Evolutionary conservation across 768 basidiomycete species (phyloP).

Genomic region (Sporobolomyces pararoseus): DNA sequence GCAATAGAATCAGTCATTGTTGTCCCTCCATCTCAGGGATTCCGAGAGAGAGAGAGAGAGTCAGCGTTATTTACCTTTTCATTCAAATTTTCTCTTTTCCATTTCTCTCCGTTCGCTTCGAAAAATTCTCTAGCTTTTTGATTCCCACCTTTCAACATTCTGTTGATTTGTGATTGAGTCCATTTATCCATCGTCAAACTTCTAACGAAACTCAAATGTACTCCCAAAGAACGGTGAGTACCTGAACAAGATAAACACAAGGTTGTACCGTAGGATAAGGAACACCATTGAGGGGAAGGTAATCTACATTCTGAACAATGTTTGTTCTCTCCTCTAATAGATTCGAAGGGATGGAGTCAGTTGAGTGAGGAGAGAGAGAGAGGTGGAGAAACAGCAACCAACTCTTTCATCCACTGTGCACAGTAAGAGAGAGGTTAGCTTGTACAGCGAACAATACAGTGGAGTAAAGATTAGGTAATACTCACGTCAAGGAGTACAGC

Average conservation of each 20-base stretch:
- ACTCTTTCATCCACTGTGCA: constrained; percentile 39
- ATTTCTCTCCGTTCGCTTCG: constrained; percentile 65
- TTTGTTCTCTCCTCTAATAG: constrained; percentile 39
- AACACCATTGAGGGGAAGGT: constrained; percentile 31
- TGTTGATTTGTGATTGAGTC: constrained; percentile 46
- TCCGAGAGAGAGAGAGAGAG: too few relatives aligned
- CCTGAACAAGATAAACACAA: constrained; percentile 69
- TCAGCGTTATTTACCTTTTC: constrained; percentile 63
- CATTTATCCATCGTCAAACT: constrained; percentile 42
- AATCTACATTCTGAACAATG: constrained; percentile 34
- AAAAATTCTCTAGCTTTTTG: constrained; percentile 73
- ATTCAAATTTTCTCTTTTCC: constrained; percentile 59
- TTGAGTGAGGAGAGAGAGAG: not conserved
- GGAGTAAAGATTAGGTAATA: not conserved
- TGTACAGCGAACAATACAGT: too few relatives aligned
- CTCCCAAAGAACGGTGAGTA: constrained; percentile 83
- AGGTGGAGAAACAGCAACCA: not conserved
- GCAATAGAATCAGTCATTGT: too few relatives aligned
- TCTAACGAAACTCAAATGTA: constrained; percentile 61
- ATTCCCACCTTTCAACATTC: constrained; percentile 92
- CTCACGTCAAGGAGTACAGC: constrained; percentile 38
- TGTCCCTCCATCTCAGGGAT: too few relatives aligned
- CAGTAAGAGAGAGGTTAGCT: too few relatives aligned
- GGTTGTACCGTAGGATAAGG: constrained; percentile 60
- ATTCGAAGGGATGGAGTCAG: too few relatives aligned